Conservation (phyloP, 1,139 yeast species). For the Scheffersomyces insectosa region DNA sequence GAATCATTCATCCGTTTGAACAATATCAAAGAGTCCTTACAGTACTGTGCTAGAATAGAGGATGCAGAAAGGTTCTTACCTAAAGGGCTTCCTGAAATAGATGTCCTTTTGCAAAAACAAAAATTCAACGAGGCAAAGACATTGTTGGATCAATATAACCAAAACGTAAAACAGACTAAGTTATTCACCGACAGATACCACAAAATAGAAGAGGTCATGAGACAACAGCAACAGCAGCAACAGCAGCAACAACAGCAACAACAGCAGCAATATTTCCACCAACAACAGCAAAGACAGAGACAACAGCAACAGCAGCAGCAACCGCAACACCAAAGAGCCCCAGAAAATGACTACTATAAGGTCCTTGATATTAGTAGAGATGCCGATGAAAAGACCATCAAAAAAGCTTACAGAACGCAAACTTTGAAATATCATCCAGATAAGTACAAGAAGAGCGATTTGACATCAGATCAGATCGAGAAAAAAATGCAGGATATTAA, state of each 20-base stretch:
- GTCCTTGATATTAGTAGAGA: slow-evolving; percentile 65
- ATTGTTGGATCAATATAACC: slow-evolving; percentile 27
- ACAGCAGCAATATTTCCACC: slow-evolving; percentile 49
- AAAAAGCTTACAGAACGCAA: slow-evolving; percentile 76
- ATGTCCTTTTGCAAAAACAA: slow-evolving; percentile 38
- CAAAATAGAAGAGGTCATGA: slow-evolving; percentile 24
- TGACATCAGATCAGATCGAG: slow-evolving; percentile 72
- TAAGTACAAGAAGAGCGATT: slow-evolving; percentile 68
- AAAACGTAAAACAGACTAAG: slow-evolving; percentile 40
- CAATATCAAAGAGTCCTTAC: slow-evolving; percentile 26
- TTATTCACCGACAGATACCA: slow-evolving; percentile 32
- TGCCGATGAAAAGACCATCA: slow-evolving; percentile 74
- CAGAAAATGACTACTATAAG: slow-evolving; percentile 78
- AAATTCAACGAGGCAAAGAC: slow-evolving; percentile 45
- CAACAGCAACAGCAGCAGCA: slow-evolving; percentile 42
- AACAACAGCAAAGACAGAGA: slow-evolving; percentile 42
- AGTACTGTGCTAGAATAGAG: slow-evolving; percentile 35
- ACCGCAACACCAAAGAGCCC: slow-evolving; percentile 34
- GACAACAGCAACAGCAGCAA: slow-evolving; percentile 40
- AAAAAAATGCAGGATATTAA: slow-evolving; percentile 88
- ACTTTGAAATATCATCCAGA: slow-evolving; percentile 91
- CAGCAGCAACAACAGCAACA: slow-evolving; percentile 46
- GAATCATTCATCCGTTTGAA: slow-evolving; percentile 42
- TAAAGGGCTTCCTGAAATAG: slow-evolving; percentile 46
- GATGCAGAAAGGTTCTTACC: slow-evolving; percentile 38